phyloP scores from a whole-genome alignment of 1,284 basidiomycete species.

The Melanopsichium pennsylvanicum region DNA sequence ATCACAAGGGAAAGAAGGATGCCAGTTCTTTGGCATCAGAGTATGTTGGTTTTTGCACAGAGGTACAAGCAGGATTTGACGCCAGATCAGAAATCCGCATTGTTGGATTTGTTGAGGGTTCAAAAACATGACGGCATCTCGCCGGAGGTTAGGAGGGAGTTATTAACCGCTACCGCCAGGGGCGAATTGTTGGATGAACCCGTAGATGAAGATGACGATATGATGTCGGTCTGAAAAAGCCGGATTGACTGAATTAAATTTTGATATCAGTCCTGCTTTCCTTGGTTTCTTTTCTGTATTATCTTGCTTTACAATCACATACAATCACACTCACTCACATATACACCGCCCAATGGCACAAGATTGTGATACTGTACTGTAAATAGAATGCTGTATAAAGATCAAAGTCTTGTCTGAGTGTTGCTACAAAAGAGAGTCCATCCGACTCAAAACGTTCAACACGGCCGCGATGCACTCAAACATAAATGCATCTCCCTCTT shows the following conservation, averaged over 20 bases:
- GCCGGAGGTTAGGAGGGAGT: slow-evolving; percentile 86
- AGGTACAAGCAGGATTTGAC: slow-evolving; percentile 97
- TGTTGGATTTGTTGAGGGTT: slow-evolving; percentile 89
- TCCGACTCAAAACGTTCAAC: slow-evolving; percentile 53
- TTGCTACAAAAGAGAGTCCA: slow-evolving; percentile 52
- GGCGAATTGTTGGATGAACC: slow-evolving; percentile 67
- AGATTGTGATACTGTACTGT: no score
- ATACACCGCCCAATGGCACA: neutral
- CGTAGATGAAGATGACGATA: slow-evolving; percentile 49
- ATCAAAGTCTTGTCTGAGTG: neutral
- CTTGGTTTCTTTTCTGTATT: neutral
- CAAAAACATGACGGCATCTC: slow-evolving; percentile 89
- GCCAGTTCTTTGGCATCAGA: slow-evolving; percentile 98
- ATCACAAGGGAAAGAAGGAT: slow-evolving; percentile 56
- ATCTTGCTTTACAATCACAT: neutral
- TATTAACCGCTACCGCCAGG: slow-evolving; percentile 69
- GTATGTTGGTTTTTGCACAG: slow-evolving; percentile 91
- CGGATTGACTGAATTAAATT: no score
- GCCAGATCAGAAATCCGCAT: slow-evolving; percentile 94
- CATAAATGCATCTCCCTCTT: slow-evolving; percentile 39
- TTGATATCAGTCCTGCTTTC: neutral
- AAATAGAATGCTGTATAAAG: neutral
- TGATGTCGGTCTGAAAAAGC: slow-evolving; percentile 49
- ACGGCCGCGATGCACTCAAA: slow-evolving; percentile 63
- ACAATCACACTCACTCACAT: no score